phyloP scores from a whole-genome alignment of 306 rosid species.

The Carpinus fangiana region DNA sequence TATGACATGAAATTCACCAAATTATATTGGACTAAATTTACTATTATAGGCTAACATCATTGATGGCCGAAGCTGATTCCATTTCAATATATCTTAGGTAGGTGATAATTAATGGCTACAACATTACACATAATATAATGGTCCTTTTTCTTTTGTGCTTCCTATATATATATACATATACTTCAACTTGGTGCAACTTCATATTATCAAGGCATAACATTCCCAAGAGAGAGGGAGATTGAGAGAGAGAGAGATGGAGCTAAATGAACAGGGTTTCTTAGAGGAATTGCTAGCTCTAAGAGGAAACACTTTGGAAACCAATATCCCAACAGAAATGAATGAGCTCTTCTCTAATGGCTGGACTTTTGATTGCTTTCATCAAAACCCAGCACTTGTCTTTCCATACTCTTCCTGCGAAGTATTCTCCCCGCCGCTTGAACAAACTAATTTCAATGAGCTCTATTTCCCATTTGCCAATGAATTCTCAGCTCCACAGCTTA shows the following conservation, averaged over 20 bases:
- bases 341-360: conserved; percentile 50
- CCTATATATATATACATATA: conserved; percentile 39
- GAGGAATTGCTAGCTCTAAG: conserved; percentile 65
- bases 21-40: no score
- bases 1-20: no score
- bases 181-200: conserved; percentile 34
- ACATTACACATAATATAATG: conserved; percentile 28
- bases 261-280: conserved; percentile 59
- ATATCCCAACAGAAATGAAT: conserved; percentile 50
- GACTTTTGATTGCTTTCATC: conserved; percentile 57
- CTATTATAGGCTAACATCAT: no score
- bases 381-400: conserved; percentile 38
- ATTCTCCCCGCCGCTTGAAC: conserved; percentile 39
- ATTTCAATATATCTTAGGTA: conserved; percentile 46
- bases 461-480: conserved; percentile 44
- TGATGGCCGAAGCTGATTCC: conserved; percentile 48
- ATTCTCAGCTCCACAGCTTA: conserved; percentile 44
- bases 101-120: conserved; percentile 30
- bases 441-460: conserved; percentile 42
- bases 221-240: conserved; percentile 37
- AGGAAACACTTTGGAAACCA: conserved; percentile 63
- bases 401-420: conserved; percentile 53
- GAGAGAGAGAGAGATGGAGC: conserved; percentile 45
- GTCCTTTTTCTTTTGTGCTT: conserved; percentile 25
- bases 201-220: conserved; percentile 46